phyloP scores from a whole-genome alignment of 1,284 basidiomycete genomes.

The Cutaneotrichosporon mucoides region DNA sequence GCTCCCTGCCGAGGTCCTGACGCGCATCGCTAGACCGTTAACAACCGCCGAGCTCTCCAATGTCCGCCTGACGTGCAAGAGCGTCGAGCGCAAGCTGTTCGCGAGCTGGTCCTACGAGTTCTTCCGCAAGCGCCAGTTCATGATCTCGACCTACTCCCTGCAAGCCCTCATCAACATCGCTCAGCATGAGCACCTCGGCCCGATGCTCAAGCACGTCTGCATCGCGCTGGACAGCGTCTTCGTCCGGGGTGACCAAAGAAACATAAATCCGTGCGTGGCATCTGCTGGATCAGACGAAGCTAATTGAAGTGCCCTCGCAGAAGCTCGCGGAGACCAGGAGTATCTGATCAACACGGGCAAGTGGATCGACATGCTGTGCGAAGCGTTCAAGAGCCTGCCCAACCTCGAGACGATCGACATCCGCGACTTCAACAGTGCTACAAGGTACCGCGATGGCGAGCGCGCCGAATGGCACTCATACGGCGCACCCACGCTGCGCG shows the following conservation, averaged over 20 bases:
- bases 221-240: not conserved
- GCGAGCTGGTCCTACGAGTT: slow-evolving; percentile 10
- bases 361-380: not conserved
- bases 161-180: slow-evolving; percentile 13
- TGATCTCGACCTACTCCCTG: slow-evolving; percentile 10
- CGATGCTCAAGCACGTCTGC: slow-evolving; percentile 9
- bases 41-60: slow-evolving; percentile 6
- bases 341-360: slow-evolving; percentile 2
- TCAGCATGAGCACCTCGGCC: not conserved
- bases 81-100: slow-evolving; percentile 10
- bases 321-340: slow-evolving; percentile 8
- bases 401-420: slow-evolving; percentile 51
- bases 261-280: too few species aligned
- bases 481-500: not conserved
- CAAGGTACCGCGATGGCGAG: slow-evolving; percentile 13
- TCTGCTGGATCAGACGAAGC: too few species aligned
- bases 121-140: slow-evolving; percentile 25
- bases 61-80: slow-evolving; percentile 12
- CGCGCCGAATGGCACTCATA: slow-evolving; percentile 1
- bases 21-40: slow-evolving; percentile 9
- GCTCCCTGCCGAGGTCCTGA: slow-evolving; percentile 14
- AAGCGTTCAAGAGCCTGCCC: slow-evolving; percentile 1
- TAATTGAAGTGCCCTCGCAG: too few species aligned
- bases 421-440: slow-evolving; percentile 46
- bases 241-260: too few species aligned